These are phyloP conservation scores for Carex myosuroides DNA, from an alignment of 176 grass and related monocot genomes.

Conservation along the genomic window DNA sequence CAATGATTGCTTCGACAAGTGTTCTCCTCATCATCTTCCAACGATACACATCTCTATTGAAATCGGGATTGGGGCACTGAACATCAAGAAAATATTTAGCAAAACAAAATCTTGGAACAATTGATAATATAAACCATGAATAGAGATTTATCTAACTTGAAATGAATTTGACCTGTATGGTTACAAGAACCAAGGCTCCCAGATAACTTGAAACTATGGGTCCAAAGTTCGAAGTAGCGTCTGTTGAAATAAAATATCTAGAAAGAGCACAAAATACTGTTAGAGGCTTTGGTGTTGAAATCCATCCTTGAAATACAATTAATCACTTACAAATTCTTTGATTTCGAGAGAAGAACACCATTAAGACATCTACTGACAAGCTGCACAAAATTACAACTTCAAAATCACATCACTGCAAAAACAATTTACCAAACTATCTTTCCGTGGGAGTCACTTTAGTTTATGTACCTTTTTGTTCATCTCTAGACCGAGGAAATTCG, in stretches of 20 bases:
- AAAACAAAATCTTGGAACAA: neutral
- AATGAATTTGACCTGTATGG: slow-evolving; percentile 67
- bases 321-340: slow-evolving; percentile 67
- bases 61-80: slow-evolving; percentile 87
- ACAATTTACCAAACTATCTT: neutral
- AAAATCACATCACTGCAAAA: neutral
- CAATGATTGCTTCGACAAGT: slow-evolving; percentile 71
- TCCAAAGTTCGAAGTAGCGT: slow-evolving; percentile 86
- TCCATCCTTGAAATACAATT: slow-evolving; percentile 7
- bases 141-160: neutral
- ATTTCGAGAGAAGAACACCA: slow-evolving; percentile 33
- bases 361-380: slow-evolving; percentile 77
- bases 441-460: neutral
- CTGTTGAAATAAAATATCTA: slow-evolving; percentile 83
- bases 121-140: neutral
- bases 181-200: slow-evolving; percentile 54
- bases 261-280: neutral
- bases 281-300: neutral
- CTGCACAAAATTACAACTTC: slow-evolving; percentile 31
- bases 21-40: slow-evolving; percentile 77
- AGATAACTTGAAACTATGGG: slow-evolving; percentile 86
- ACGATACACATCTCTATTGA: slow-evolving; percentile 63
- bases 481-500: slow-evolving; percentile 94
- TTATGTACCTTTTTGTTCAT: slow-evolving; percentile 70
- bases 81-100: slow-evolving; percentile 17